Percentiles rank a stretch among this genome's conserved stretches.
Evolutionary conservation across 768 basidiomycete species (phyloP).

Genomic region (Russula vinacea): DNA sequence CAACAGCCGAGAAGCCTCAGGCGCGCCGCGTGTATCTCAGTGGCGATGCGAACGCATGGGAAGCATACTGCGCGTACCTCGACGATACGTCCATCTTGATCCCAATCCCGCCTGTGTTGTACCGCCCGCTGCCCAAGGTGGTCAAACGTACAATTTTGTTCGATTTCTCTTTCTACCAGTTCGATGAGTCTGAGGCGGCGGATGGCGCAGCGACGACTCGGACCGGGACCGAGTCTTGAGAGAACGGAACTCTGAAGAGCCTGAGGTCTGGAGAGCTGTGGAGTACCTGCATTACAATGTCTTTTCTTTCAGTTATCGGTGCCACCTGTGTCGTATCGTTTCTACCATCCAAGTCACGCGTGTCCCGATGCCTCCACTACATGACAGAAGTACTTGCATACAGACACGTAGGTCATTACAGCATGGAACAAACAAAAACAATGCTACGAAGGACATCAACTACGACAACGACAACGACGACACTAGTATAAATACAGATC

Average conservation of each 20-base stretch:
- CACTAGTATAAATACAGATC: background rate
- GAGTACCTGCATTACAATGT: background rate
- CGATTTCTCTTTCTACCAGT: constrained; percentile 61
- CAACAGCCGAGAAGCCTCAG: constrained; percentile 64
- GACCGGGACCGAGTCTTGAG: background rate
- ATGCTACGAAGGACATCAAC: background rate
- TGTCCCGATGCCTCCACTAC: no score
- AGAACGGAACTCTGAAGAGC: background rate
- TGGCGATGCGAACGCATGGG: constrained; percentile 41
- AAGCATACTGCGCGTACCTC: constrained; percentile 55
- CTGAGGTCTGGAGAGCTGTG: background rate
- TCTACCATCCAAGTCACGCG: no score
- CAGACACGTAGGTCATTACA: background rate
- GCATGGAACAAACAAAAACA: background rate
- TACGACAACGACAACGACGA: background rate
- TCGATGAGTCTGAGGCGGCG: constrained; percentile 36
- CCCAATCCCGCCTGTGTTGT: constrained; percentile 56
- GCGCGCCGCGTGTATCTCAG: constrained; percentile 41
- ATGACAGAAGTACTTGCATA: background rate
- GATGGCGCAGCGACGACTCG: background rate
- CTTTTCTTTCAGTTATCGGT: background rate
- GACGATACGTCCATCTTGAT: constrained; percentile 56
- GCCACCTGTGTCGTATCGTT: no score
- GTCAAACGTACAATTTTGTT: constrained; percentile 56
- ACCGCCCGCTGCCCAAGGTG: constrained; percentile 47